These are phyloP conservation scores for Pythium rhizo-oryzae DNA, from an alignment of 352 stramenopile species.

Conservation along the genomic window DNA sequence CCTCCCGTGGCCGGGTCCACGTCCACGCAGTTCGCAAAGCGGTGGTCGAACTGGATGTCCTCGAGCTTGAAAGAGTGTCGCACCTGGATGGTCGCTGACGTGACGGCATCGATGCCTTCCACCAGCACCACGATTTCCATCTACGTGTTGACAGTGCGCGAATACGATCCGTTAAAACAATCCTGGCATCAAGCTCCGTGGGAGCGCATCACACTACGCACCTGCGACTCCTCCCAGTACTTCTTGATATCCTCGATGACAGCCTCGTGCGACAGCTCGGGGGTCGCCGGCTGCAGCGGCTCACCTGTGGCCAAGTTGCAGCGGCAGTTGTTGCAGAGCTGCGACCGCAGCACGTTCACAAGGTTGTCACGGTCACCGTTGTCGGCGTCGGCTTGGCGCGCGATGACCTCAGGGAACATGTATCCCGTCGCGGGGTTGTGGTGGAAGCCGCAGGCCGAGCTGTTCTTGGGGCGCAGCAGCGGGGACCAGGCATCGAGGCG, in stretches of 20 bases:
- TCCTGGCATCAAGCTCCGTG: neutral
- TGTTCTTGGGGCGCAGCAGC: conserved; percentile 75
- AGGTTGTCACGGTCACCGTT: conserved; percentile 63
- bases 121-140: conserved; percentile 97
- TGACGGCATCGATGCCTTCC: conserved; percentile 95
- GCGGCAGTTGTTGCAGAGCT: conserved; percentile 48
- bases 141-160: conserved; percentile 31
- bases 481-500: conserved; percentile 92
- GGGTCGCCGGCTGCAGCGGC: conserved; percentile 23
- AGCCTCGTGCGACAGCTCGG: conserved; percentile 33
- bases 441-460: conserved; percentile 46
- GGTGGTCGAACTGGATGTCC: conserved; percentile 94
- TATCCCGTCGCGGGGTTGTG: conserved; percentile 68
- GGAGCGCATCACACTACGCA: conserved; percentile 21
- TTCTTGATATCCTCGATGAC: conserved; percentile 63
- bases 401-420: conserved; percentile 70
- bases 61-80: conserved; percentile 94
- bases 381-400: conserved; percentile 58
- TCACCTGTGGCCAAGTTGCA: conserved; percentile 33
- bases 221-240: conserved; percentile 78
- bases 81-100: conserved; percentile 94
- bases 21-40: conserved; percentile 92
- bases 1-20: conserved; percentile 72
- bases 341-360: conserved; percentile 31
- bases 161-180: neutral